These are phyloP conservation scores for Botrytis squamosa DNA, from an alignment of 2,329 filamentous ascomycete genomes.

Conservation along the genomic window DNA sequence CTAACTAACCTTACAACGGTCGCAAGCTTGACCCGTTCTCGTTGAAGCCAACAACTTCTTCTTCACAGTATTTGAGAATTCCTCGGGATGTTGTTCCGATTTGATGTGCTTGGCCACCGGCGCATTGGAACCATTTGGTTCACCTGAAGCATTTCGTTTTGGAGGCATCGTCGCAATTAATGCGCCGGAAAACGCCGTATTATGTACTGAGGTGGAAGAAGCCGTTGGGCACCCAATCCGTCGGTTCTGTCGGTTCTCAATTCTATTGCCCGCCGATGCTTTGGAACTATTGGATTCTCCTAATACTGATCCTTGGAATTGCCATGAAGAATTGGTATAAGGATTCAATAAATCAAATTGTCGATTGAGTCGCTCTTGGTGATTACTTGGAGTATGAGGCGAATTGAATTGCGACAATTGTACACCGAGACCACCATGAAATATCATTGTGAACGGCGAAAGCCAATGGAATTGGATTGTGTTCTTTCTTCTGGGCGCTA, in stretches of 20 bases:
- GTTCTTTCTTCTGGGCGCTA: background rate
- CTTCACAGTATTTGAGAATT: slow-evolving; percentile 46
- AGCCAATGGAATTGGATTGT: background rate
- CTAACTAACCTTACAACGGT: slow-evolving; percentile 73
- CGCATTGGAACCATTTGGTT: slow-evolving; percentile 28
- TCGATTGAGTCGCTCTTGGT: background rate
- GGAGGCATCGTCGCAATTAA: slow-evolving; percentile 30
- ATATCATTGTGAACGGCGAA: slow-evolving; percentile 12
- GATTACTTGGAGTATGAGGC: background rate
- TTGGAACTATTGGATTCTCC: background rate
- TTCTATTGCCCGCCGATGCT: slow-evolving; percentile 7
- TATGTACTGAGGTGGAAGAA: slow-evolving; percentile 29
- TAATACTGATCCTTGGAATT: background rate
- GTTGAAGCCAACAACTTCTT: slow-evolving; percentile 54
- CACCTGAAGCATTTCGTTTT: slow-evolving; percentile 29
- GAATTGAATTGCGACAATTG: background rate
- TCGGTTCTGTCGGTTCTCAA: slow-evolving; percentile 17
- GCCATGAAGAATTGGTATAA: background rate
- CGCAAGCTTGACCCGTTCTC: slow-evolving; percentile 80
- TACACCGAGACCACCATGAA: slow-evolving; percentile 4
- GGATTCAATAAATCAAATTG: background rate
- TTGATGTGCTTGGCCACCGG: slow-evolving; percentile 33
- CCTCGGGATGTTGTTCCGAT: slow-evolving; percentile 36
- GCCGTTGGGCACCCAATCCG: slow-evolving; percentile 27
- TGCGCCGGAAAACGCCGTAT: slow-evolving; percentile 21